Evolutionary conservation across 164 flowering plant genomes (phyloP).

Genomic region (Piper longum): DNA sequence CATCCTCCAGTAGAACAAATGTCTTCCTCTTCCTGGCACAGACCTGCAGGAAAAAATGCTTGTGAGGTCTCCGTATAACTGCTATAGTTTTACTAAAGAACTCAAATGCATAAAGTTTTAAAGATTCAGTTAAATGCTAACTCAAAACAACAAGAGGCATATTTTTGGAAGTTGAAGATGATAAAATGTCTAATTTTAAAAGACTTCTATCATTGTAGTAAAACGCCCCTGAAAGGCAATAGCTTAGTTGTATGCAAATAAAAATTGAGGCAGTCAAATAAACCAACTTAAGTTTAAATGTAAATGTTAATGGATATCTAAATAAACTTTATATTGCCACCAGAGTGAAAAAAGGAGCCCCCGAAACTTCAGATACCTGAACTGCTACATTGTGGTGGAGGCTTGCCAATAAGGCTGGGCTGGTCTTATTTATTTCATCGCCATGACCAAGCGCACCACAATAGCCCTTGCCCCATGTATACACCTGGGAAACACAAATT

Average conservation of each 20-base stretch:
- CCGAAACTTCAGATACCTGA: constrained; percentile 34
- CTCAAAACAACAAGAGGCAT: neutral
- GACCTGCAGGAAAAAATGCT: constrained; percentile 30
- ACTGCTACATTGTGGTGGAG: constrained; percentile 54
- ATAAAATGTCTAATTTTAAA: too few relatives aligned
- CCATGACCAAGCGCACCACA: constrained; percentile 97
- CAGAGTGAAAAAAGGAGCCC: too few relatives aligned
- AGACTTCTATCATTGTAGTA: too few relatives aligned
- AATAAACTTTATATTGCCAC: too few relatives aligned
- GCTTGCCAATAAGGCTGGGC: constrained; percentile 43
- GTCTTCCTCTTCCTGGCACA: constrained; percentile 93
- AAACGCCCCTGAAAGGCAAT: too few relatives aligned
- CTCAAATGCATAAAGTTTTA: neutral
- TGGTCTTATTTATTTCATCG: constrained; percentile 82
- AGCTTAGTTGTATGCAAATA: too few relatives aligned
- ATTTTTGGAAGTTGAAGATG: too few relatives aligned
- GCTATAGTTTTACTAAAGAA: neutral
- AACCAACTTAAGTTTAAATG: too few relatives aligned
- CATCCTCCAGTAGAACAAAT: constrained; percentile 62
- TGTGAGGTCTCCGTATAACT: neutral
- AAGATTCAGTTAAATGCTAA: neutral
- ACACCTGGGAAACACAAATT: constrained; percentile 36
- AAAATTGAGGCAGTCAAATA: too few relatives aligned
- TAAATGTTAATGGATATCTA: too few relatives aligned
- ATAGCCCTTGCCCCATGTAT: constrained; percentile 98